phyloP scores from a whole-genome alignment of 2,329 filamentous ascomycete species.

The Trichoderma arundinaceum region DNA sequence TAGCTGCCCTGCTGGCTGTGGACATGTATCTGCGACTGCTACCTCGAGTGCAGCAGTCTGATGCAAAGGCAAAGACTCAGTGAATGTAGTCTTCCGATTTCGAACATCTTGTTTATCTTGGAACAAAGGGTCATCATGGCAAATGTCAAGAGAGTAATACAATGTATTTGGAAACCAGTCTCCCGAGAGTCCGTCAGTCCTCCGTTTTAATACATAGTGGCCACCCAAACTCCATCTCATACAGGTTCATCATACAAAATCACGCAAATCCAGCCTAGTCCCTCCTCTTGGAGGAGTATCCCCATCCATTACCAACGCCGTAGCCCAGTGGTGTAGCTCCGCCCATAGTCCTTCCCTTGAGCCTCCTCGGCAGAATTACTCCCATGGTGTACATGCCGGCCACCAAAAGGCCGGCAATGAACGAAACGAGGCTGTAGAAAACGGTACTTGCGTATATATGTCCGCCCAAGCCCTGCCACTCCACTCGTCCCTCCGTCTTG shows the following conservation, averaged over 20 bases:
- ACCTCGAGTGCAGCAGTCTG: constrained; percentile 46
- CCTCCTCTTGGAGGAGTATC: constrained; percentile 60
- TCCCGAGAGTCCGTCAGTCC: not conserved
- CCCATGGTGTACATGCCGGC: constrained; percentile 66
- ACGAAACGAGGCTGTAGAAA: constrained; percentile 66
- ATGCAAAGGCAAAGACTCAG: constrained; percentile 48
- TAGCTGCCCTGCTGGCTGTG: constrained; percentile 56
- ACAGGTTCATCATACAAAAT: constrained; percentile 24
- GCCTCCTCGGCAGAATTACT: constrained; percentile 60
- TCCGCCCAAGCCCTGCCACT: constrained; percentile 69
- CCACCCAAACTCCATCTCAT: constrained; percentile 29
- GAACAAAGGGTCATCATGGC: not conserved
- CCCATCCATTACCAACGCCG: constrained; percentile 66
- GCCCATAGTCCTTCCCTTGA: constrained; percentile 58
- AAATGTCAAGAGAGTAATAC: not conserved
- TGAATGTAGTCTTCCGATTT: not conserved
- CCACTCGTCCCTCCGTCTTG: constrained; percentile 66
- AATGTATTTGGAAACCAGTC: constrained; percentile 3
- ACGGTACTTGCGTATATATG: constrained; percentile 68
- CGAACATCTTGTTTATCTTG: too few relatives aligned
- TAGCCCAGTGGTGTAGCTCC: constrained; percentile 64
- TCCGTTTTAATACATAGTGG: constrained; percentile 13
- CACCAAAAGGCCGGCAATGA: constrained; percentile 60
- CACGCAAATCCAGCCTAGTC: constrained; percentile 34
- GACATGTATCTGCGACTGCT: constrained; percentile 63